These are phyloP conservation scores for Stachybotrys chartarum DNA, from an alignment of 2,329 filamentous ascomycete genomes.

Conservation along the genomic window DNA sequence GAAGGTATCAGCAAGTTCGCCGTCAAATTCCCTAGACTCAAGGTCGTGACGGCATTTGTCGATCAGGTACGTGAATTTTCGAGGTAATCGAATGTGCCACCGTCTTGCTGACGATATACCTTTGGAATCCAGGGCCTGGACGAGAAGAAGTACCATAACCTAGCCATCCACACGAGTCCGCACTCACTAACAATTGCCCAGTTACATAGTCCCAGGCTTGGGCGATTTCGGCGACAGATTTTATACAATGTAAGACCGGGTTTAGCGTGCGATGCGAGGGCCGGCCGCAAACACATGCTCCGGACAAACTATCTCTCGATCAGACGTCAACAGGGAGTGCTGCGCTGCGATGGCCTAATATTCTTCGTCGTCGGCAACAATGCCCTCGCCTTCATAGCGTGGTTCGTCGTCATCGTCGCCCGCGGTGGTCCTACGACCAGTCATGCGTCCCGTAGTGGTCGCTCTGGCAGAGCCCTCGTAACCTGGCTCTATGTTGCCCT, in stretches of 20 bases:
- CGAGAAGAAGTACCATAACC: constrained; percentile 77
- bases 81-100: constrained; percentile 1
- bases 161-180: constrained; percentile 4
- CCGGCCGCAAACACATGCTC: background rate
- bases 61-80: constrained; percentile 54
- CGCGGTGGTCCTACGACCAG: constrained; percentile 15
- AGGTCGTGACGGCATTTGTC: constrained; percentile 92
- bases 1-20: constrained; percentile 88
- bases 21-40: constrained; percentile 77
- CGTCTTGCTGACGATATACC: constrained; percentile 66
- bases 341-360: constrained; percentile 29
- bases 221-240: constrained; percentile 95
- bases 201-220: constrained; percentile 89
- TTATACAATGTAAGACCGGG: constrained; percentile 66
- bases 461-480: constrained; percentile 18
- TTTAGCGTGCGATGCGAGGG: background rate
- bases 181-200: constrained; percentile 38
- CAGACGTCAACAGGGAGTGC: background rate
- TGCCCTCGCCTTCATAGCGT: constrained; percentile 45
- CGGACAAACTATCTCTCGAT: background rate
- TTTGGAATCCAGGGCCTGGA: constrained; percentile 60
- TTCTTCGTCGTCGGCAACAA: constrained; percentile 49
- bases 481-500: constrained; percentile 22
- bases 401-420: constrained; percentile 44
- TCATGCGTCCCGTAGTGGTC: constrained; percentile 10